Evolutionary conservation across 2,329 filamentous ascomycete species (phyloP).

Genomic region (Eutypella sp.): DNA sequence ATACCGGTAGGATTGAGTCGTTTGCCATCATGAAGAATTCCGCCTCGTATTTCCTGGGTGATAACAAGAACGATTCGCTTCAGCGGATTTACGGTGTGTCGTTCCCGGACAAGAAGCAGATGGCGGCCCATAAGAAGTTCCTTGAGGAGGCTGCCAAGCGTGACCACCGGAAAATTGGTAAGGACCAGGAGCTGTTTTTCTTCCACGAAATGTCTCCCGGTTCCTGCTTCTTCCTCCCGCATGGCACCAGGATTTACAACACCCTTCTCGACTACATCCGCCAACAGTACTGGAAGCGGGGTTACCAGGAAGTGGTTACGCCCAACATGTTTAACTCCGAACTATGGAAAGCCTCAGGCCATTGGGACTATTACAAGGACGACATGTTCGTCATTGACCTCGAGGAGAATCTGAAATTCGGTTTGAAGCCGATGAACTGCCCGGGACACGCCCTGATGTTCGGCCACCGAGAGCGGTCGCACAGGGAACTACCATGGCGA

Average conservation of each 20-base stretch:
- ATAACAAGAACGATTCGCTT: constrained; percentile 88
- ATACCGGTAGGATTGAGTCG: constrained; percentile 89
- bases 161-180: constrained; percentile 89
- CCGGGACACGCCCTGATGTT: constrained; percentile 86
- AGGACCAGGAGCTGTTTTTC: constrained; percentile 96
- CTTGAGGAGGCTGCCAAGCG: constrained; percentile 97
- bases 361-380: constrained; percentile 91
- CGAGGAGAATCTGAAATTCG: constrained; percentile 68
- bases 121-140: constrained; percentile 90
- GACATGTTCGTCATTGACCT: constrained; percentile 74
- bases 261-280: constrained; percentile 76
- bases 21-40: constrained; percentile 84
- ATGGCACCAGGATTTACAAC: constrained; percentile 92
- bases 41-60: constrained; percentile 85
- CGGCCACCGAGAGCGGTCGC: constrained; percentile 65
- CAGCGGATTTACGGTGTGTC: constrained; percentile 96
- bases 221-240: constrained; percentile 85
- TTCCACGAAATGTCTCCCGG: constrained; percentile 93
- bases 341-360: constrained; percentile 90
- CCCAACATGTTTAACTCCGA: constrained; percentile 95
- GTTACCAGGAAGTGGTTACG: constrained; percentile 91
- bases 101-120: constrained; percentile 90
- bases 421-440: constrained; percentile 90
- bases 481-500: constrained; percentile 75
- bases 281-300: constrained; percentile 85